phyloP scores from a whole-genome alignment of 192 early-diverging fungal species.

The Backusella parvicylindrica region DNA sequence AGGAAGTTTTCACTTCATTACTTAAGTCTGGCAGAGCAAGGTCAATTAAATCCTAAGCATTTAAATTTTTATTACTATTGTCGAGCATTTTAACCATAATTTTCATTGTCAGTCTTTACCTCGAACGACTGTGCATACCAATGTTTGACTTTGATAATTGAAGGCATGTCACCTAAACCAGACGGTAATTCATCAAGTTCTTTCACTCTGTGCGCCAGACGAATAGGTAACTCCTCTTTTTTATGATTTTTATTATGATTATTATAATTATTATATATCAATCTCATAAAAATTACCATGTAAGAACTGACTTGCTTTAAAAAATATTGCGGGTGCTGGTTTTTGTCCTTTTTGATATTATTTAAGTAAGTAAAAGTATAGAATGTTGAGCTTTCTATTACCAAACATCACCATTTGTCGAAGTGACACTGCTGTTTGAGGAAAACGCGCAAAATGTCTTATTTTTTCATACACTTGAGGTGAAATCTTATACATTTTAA shows the following conservation, averaged over 20 bases:
- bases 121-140: constrained; percentile 94
- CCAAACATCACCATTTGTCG: constrained; percentile 97
- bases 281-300: constrained; percentile 30
- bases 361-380: background rate
- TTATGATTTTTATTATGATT: background rate
- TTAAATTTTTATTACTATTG: background rate
- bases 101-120: constrained; percentile 25
- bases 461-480: constrained; percentile 70
- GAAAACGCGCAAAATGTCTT: constrained; percentile 76
- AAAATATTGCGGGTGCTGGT: constrained; percentile 67
- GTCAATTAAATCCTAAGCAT: constrained; percentile 32
- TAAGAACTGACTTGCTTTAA: constrained; percentile 76
- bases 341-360: constrained; percentile 49
- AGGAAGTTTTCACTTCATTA: background rate
- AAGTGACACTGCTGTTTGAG: constrained; percentile 90
- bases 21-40: constrained; percentile 22
- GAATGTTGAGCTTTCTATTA: constrained; percentile 17
- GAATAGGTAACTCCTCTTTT: constrained; percentile 85
- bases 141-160: constrained; percentile 83
- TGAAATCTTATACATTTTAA: constrained; percentile 41
- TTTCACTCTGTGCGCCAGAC: constrained; percentile 89
- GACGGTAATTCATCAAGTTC: constrained; percentile 91
- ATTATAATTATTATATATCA: no score
- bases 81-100: background rate
- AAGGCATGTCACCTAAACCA: constrained; percentile 85